Base-by-base conservation (phyloP, 2,329 filamentous ascomycete genomes). In the Paracoccidioides lutzii region DNA sequence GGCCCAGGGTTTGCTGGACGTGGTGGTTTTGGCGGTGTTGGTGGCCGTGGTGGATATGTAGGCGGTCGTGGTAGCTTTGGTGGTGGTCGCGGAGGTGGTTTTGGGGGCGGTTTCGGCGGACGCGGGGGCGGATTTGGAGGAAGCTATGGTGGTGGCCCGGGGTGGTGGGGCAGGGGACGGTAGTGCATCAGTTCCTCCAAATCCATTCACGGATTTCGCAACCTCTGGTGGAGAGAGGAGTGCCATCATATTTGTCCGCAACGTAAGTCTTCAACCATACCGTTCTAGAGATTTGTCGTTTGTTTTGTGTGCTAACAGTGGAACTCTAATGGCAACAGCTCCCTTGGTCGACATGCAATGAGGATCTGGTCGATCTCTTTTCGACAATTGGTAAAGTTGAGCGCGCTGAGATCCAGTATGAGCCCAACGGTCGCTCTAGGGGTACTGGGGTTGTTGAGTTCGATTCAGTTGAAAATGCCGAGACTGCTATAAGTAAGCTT, bases 401-500 rank as follows among this genome's bases (percentile, higher is more conserved):
- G 66, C 90, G 93, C 65, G 93, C 93, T n/a, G 93, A 98, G 74
- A 97, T 98, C 56, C 93, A 98, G 73, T 97, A 98, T 67, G 93
- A 98, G 71, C 87, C 88, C 3, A 97, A 94, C 66, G 93, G 93
- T 48, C 88, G 93, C 64, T 98, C 93, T 58, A 87, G 90, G 61
- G 93, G 93, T 61, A 93, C 88, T 57, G 93, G 93, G 68, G 93
- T 98, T n/a, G 93, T 98, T 55, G 85, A 93, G 59, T 97, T 98
- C 69, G 88, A 94, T 67, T 81, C 75, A 54, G 75, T 82, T 14
- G 84, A 90, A 7, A 94, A 90, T 60, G 90, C 93, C 1, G 90
- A 95, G 65, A 96, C 90, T 28, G 86, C 91, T 48, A 97, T 98
- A 65, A 73, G 80, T 82, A 74, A 67, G 78, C 69, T 53, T 15